phyloP scores from a whole-genome alignment of 345 rosid genomes.

The Bruguiera sexangula region DNA sequence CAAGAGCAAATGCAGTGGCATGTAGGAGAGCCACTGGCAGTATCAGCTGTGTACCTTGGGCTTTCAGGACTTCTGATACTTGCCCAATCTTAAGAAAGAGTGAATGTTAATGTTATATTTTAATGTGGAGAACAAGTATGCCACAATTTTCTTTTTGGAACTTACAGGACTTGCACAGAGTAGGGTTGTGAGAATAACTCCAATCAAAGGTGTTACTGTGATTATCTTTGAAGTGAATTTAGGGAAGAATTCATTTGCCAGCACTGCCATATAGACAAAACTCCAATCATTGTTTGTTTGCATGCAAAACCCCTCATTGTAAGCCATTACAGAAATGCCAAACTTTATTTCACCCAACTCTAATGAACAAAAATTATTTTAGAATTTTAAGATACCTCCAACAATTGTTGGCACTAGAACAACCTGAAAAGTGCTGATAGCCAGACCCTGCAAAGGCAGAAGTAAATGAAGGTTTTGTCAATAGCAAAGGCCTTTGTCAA shows the following conservation, averaged over 20 bases:
- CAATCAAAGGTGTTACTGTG: slow-evolving; percentile 80
- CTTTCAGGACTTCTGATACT: slow-evolving; percentile 80
- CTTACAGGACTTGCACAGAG: slow-evolving; percentile 99
- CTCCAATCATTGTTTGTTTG: neutral
- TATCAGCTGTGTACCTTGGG: slow-evolving; percentile 86
- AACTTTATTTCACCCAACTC: slow-evolving; percentile 2
- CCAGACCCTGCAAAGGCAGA: slow-evolving; percentile 62
- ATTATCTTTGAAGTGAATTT: slow-evolving; percentile 78
- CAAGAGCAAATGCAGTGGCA: slow-evolving; percentile 76
- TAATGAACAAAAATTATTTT: slow-evolving; percentile 1
- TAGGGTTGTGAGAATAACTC: slow-evolving; percentile 87
- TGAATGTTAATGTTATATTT: slow-evolving; percentile 13
- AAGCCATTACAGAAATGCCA: slow-evolving; percentile 3
- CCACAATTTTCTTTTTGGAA: slow-evolving; percentile 8
- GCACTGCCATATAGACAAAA: slow-evolving; percentile 47
- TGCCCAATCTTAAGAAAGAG: slow-evolving; percentile 67
- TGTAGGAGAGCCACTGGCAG: slow-evolving; percentile 84
- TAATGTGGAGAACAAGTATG: slow-evolving; percentile 3
- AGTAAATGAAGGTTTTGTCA: slow-evolving; percentile 8
- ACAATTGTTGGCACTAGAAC: slow-evolving; percentile 81
- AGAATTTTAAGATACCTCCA: slow-evolving; percentile 52
- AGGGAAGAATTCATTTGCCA: slow-evolving; percentile 88
- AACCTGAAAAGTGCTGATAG: slow-evolving; percentile 94
- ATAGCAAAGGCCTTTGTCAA: neutral
- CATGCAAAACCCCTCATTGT: neutral